Conservation (phyloP, 2,329 filamentous ascomycete species). For the Penicillium glabrum region DNA sequence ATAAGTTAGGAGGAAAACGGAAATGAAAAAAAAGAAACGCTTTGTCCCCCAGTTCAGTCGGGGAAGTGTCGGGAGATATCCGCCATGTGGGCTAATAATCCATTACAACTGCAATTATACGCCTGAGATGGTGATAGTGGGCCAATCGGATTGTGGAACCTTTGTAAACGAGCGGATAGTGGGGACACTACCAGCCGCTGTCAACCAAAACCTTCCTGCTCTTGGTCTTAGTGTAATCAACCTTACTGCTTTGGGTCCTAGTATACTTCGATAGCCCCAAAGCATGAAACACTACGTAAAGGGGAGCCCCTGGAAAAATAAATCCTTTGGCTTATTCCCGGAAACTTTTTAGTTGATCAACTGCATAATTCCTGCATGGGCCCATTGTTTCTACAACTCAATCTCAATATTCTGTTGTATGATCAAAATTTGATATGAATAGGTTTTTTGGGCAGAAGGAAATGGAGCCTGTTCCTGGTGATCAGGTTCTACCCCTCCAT, state of each 20-base stretch:
- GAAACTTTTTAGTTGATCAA: not conserved
- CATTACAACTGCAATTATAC: not conserved
- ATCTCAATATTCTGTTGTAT: not conserved
- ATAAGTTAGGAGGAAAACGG: not conserved
- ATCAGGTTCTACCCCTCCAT: conserved; percentile 14
- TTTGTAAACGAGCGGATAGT: not conserved
- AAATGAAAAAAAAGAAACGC: not conserved
- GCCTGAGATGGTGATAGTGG: no score
- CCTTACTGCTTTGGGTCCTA: no score
- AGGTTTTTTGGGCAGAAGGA: not conserved
- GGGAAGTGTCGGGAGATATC: not conserved
- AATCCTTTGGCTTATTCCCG: not conserved
- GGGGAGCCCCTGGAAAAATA: not conserved
- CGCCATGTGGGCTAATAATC: not conserved
- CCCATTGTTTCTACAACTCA: not conserved
- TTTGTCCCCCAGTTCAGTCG: not conserved
- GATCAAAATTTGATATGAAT: not conserved
- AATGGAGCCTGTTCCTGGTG: not conserved
- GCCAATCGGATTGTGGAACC: no score
- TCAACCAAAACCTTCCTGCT: not conserved
- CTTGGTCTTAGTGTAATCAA: not conserved
- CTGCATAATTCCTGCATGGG: not conserved
- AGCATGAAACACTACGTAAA: not conserved
- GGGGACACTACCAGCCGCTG: not conserved
- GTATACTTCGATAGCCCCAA: not conserved